Percentiles rank a stretch among this genome's conserved stretches.
Conservation (phyloP, 495 filamentous ascomycete genomes). For the Thermochaetoides thermophila region DNA sequence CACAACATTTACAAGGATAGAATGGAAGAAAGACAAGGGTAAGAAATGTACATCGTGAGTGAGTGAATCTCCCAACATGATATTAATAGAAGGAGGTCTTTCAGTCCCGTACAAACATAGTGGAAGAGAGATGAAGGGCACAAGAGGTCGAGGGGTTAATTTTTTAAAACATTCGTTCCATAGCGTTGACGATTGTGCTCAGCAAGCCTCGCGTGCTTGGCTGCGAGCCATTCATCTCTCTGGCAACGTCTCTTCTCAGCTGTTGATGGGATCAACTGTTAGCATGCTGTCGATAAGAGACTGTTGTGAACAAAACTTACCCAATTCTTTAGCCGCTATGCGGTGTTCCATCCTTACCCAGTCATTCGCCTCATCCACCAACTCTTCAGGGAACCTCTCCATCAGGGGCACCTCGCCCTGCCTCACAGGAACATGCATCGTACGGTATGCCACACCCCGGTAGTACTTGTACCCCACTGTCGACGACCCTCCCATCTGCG, state of each 20-base stretch:
- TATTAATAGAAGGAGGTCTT: too few relatives aligned
- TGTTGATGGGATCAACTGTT: not conserved
- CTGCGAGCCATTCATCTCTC: constrained; percentile 5
- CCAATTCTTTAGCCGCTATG: constrained; percentile 13
- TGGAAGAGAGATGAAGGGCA: not conserved
- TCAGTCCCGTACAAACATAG: too few relatives aligned
- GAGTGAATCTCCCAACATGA: too few relatives aligned
- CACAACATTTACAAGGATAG: too few relatives aligned
- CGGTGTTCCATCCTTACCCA: constrained; percentile 22
- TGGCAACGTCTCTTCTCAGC: constrained; percentile 2
- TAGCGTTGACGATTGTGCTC: too few relatives aligned
- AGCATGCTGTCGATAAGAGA: constrained; percentile 5
- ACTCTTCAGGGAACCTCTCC: constrained; percentile 26
- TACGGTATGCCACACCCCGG: constrained; percentile 4
- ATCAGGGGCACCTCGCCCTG: constrained; percentile 7
- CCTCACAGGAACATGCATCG: constrained; percentile 3
- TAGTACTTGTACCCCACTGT: constrained; percentile 5
- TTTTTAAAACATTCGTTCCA: too few relatives aligned
- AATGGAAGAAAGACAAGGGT: too few relatives aligned
- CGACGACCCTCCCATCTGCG: not conserved
- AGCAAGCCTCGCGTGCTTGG: too few relatives aligned
- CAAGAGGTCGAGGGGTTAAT: too few relatives aligned
- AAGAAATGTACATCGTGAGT: too few relatives aligned
- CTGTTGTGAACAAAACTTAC: constrained; percentile 16
- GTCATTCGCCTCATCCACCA: constrained; percentile 16